Base-by-base conservation (phyloP, 2,329 filamentous ascomycete genomes). In the Alternaria brassicicola region DNA sequence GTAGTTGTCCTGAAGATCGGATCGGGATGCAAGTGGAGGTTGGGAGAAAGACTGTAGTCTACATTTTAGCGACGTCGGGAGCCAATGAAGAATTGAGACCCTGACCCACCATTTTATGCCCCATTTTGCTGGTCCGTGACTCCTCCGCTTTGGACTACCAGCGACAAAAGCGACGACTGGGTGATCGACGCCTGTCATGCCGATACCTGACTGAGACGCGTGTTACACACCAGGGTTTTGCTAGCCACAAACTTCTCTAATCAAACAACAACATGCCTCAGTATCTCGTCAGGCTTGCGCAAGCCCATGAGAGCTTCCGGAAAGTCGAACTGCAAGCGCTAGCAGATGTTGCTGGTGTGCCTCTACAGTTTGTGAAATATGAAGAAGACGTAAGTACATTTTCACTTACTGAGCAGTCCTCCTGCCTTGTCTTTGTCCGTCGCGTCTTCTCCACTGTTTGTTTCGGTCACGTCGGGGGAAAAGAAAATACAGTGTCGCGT, bases 281-380 rank as follows among this genome's bases (percentile, higher is more conserved):
- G 62, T 98, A 91, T 73, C 84, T 99, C 59, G 88, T 99, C 64
- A 91, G 94, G 69, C 93, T 98, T 75, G 90, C 89, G 42, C 95
- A 98, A 78, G 83, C 86, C 57, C 93, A 98, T 76, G 92, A 97
- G 80, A 89, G 87, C n/a, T 99, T 99, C 75, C 89, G 94, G 36
- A 83, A 88, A 55, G 87, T 93, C 3, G 95, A 99, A 78, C 85
- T 97, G 13, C 82, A 94, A 71, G 88, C 95, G 23, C 82, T 99
- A 19, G 93, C 92, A 4, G 80, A 86, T 9, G 75, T 94, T 5
- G 85, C 88, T 55, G 83, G 83, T 9, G 81, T 95, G 33, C 78
- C 89, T 23, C 74, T 97, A 51, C 84, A 91, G 65, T 84, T 97
- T 59, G 68, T 94, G n/a, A 85, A 83, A 7, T 97, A 98, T 76